Evolutionary conservation across 2,329 filamentous ascomycete genomes (phyloP).

Genomic region (Cylindrodendrum hubeiense): DNA sequence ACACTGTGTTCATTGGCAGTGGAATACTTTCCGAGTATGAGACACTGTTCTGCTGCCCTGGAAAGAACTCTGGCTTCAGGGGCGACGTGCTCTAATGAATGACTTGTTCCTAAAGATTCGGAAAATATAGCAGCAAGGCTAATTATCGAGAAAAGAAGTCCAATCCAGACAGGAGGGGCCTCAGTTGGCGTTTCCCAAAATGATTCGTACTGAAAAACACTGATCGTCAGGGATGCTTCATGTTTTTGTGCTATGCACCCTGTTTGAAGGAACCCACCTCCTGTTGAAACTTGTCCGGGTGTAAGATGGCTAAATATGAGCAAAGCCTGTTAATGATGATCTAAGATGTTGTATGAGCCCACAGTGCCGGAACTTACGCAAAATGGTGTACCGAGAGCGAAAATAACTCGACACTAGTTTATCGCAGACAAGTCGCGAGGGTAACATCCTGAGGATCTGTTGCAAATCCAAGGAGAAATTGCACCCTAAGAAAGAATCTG

Average conservation of each 20-base stretch:
- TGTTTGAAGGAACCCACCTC: slow-evolving; percentile 31
- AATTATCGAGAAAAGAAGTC: slow-evolving; percentile 58
- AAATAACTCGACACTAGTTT: slow-evolving; percentile 49
- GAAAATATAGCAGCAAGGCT: slow-evolving; percentile 52
- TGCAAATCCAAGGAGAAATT: slow-evolving; percentile 4
- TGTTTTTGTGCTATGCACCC: background rate
- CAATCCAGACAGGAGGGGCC: slow-evolving; percentile 59
- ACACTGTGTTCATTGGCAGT: slow-evolving; percentile 54
- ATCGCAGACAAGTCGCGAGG: slow-evolving; percentile 44
- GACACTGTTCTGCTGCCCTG: slow-evolving; percentile 53
- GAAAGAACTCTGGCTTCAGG: slow-evolving; percentile 33
- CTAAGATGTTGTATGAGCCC: no score
- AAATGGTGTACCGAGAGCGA: slow-evolving; percentile 37
- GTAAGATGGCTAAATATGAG: slow-evolving; percentile 36
- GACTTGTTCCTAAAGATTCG: slow-evolving; percentile 35
- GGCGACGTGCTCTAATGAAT: slow-evolving; percentile 12
- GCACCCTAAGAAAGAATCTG: slow-evolving; percentile 2
- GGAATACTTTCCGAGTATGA: slow-evolving; percentile 59
- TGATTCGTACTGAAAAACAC: slow-evolving; percentile 51
- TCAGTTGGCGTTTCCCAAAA: slow-evolving; percentile 57
- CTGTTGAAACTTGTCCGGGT: slow-evolving; percentile 45
- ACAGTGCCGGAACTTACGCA: slow-evolving; percentile 33
- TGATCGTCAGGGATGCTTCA: no score
- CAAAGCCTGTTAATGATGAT: no score
- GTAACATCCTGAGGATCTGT: slow-evolving; percentile 36